Evolutionary conservation across 495 filamentous ascomycete genomes (phyloP).

Genomic region (Hypoxylon lenormandii): DNA sequence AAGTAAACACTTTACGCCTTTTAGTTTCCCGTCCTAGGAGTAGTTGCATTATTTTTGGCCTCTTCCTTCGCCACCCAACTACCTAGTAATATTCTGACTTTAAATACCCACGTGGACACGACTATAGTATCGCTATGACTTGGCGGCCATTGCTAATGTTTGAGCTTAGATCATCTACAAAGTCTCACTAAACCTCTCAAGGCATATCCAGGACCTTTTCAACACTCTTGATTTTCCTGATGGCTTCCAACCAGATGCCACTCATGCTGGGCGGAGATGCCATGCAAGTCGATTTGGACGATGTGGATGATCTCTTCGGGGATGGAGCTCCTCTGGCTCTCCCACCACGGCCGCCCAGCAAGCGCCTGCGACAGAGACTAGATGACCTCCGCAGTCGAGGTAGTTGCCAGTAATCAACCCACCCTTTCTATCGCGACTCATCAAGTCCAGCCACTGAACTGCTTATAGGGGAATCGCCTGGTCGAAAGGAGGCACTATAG

Average conservation of each 20-base stretch:
- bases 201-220: background rate
- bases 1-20: too few species aligned
- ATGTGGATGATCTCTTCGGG: conserved; percentile 80
- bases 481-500: conserved; percentile 90
- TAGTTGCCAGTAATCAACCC: conserved; percentile 77
- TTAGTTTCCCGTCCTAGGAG: too few species aligned
- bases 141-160: background rate
- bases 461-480: conserved; percentile 78
- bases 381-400: conserved; percentile 83
- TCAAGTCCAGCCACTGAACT: conserved; percentile 34
- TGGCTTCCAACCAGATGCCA: conserved; percentile 54
- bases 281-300: conserved; percentile 78
- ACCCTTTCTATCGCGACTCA: conserved; percentile 2
- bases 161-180: background rate
- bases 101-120: conserved; percentile 1
- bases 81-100: conserved; percentile 3
- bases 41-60: too few species aligned
- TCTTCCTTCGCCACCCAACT: conserved; percentile 2
- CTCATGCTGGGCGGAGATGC: conserved; percentile 52
- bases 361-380: conserved; percentile 76
- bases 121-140: background rate
- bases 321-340: conserved; percentile 71
- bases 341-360: conserved; percentile 66
- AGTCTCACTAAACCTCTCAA: background rate
- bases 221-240: conserved; percentile 4